These are phyloP conservation scores for Microcyclosporella mali DNA, from an alignment of 2,329 filamentous ascomycete species.

Conservation along the genomic window DNA sequence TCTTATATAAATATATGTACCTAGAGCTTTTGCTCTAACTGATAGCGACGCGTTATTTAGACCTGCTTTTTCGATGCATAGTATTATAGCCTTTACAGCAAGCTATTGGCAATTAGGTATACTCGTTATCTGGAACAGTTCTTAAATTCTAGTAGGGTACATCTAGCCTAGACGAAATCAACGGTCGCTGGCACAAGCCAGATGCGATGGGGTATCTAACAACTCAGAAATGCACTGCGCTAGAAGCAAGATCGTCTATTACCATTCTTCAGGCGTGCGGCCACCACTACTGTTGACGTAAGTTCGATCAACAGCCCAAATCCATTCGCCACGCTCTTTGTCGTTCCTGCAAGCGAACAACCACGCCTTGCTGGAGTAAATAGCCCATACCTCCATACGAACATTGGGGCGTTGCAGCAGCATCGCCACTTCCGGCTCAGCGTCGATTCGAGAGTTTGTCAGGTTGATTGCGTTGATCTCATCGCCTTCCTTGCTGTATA, in stretches of 20 bases:
- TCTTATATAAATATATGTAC: too few relatives aligned
- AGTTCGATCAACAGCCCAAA: conserved; percentile 86
- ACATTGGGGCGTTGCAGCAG: conserved; percentile 49
- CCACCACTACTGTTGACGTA: conserved; percentile 42
- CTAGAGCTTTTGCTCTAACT: too few relatives aligned
- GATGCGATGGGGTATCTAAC: too few relatives aligned
- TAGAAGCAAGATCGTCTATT: too few relatives aligned
- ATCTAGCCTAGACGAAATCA: too few relatives aligned
- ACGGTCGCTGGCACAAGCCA: too few relatives aligned
- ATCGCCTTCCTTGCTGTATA: conserved; percentile 82
- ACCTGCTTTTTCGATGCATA: too few relatives aligned
- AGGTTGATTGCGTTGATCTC: conserved; percentile 86
- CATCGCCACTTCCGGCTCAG: conserved; percentile 78
- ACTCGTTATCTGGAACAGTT: too few relatives aligned
- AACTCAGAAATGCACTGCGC: too few relatives aligned
- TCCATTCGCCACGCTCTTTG: conserved; percentile 94
- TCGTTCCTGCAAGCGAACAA: conserved; percentile 86
- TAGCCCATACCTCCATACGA: conserved; percentile 64
- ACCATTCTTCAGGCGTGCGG: conserved; percentile 16
- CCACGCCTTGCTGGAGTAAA: conserved; percentile 94
- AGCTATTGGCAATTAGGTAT: too few relatives aligned
- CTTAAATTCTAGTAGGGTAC: too few relatives aligned
- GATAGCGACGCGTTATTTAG: too few relatives aligned
- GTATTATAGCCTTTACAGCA: neutral
- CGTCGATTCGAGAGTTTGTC: conserved; percentile 83